Evolutionary conservation across 2,329 filamentous ascomycete genomes (phyloP).

Genomic region (Grosmannia clavigera): DNA sequence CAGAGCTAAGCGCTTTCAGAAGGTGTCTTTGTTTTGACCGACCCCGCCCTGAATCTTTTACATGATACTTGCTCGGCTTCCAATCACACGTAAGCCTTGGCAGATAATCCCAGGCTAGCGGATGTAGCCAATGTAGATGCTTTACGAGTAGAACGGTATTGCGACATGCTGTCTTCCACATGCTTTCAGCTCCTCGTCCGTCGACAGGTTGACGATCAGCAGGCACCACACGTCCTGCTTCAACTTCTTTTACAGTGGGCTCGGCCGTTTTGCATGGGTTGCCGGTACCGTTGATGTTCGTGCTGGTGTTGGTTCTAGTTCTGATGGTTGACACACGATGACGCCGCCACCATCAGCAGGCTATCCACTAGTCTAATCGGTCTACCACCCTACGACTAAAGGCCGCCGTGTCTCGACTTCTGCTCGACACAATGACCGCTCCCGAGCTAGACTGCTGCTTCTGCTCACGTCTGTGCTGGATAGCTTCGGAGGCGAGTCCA

Average conservation of each 20-base stretch:
- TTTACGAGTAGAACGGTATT: too few relatives aligned
- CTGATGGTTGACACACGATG: not conserved
- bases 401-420: not conserved
- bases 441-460: not conserved
- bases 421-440: not conserved
- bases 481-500: slow-evolving; percentile 14
- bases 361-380: not conserved
- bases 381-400: not conserved
- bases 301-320: too few relatives aligned
- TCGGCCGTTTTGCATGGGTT: not conserved
- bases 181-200: slow-evolving; percentile 25
- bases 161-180: slow-evolving; percentile 10
- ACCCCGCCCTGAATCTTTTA: too few relatives aligned
- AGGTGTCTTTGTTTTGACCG: too few relatives aligned
- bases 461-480: slow-evolving; percentile 11
- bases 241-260: not conserved
- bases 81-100: too few relatives aligned
- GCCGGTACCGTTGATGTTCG: too few relatives aligned
- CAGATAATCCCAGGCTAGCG: too few relatives aligned
- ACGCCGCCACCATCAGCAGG: not conserved
- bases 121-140: too few relatives aligned
- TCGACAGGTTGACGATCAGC: slow-evolving; percentile 37
- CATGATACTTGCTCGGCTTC: too few relatives aligned
- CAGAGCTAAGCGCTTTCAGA: too few relatives aligned
- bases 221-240: slow-evolving; percentile 34